Evolutionary conservation across 768 basidiomycete species (phyloP), one percentile per base, ranked within the genome.

Genomic region (Naematelia aurantialba): DNA sequence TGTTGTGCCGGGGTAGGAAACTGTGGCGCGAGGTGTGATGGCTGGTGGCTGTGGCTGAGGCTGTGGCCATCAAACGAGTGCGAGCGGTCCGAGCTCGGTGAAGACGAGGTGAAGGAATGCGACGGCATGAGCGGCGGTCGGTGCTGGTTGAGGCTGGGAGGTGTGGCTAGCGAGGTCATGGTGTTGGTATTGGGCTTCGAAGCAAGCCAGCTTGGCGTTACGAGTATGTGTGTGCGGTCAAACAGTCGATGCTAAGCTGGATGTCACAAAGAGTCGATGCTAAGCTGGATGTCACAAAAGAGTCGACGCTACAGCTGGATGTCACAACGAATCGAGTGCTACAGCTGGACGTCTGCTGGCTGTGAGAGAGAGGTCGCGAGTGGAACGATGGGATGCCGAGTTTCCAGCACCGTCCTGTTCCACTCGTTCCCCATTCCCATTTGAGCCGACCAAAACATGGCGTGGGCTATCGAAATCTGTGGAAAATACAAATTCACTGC

Each of bases 1-100:
- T 70, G 68, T 55, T 62, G 54, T 26, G 52, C 60, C 17, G 60
- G 46, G 44, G 29, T 47, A 4, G 49, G 14, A 13, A 34, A 47
- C 27, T 31, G 51, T 48, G 25, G 34, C 22, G 31, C 46, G 12
- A 12, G 56, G 26, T 12, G 26, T 44, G 19, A 30, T 26, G 5
- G 30, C 11, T 58, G 57, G 54, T n/a, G n/a, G n/a, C n/a, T 29
- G 49, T 47, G 25, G 45, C 27, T 21, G 51, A n/a, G 49, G 58
- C 25, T 59, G 58, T 21, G 50, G 26, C 2, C 34, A 17, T 39
- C 34, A 17, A 39, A 52, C 10, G 34, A 27, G 25, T 24, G 52
- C 17, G 64, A 60, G 30, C 45, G 53, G 1, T 21, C 12, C 2
- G 64, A 62, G 5, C 46, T 19, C 27, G 45, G 50, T 4, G 39